These are phyloP conservation scores for Celoporthe dispersa DNA, from an alignment of 2,329 filamentous ascomycete genomes.

Conservation along the genomic window DNA sequence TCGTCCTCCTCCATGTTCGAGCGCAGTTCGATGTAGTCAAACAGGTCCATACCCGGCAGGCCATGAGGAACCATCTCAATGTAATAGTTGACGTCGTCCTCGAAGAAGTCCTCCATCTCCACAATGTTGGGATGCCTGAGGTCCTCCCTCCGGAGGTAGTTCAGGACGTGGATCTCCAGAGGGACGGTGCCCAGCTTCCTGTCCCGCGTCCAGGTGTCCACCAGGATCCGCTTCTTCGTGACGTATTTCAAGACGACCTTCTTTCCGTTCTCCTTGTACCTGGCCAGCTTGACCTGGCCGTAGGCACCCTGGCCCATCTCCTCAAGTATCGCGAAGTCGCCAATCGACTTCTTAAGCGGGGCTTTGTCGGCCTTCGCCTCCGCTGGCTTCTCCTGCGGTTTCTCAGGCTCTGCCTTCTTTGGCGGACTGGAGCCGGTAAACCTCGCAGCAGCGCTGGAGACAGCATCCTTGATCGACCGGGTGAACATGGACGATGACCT, in stretches of 20 bases:
- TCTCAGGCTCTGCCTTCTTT: slow-evolving; percentile 34
- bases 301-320: slow-evolving; percentile 99
- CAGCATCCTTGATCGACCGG: slow-evolving; percentile 61
- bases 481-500: slow-evolving; percentile 55
- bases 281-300: slow-evolving; percentile 92
- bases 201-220: slow-evolving; percentile 98
- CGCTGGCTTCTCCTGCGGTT: slow-evolving; percentile 26
- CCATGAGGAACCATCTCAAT: slow-evolving; percentile 98
- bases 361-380: slow-evolving; percentile 41
- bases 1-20: slow-evolving; percentile 96
- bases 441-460: slow-evolving; percentile 58
- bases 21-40: slow-evolving; percentile 96
- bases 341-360: slow-evolving; percentile 73
- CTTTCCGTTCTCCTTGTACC: slow-evolving; percentile 77
- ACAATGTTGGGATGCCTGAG: slow-evolving; percentile 71
- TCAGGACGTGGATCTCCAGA: slow-evolving; percentile 93
- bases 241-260: slow-evolving; percentile 98
- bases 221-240: slow-evolving; percentile 92
- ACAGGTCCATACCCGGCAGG: slow-evolving; percentile 95
- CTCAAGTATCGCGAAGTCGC: slow-evolving; percentile 89
- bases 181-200: slow-evolving; percentile 91
- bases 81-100: slow-evolving; percentile 91
- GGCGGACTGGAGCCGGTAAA: slow-evolving; percentile 45
- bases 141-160: slow-evolving; percentile 81
- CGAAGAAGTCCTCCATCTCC: slow-evolving; percentile 75